phyloP scores from a whole-genome alignment of 331 rosid species.

The Phaseolus coccineus region DNA sequence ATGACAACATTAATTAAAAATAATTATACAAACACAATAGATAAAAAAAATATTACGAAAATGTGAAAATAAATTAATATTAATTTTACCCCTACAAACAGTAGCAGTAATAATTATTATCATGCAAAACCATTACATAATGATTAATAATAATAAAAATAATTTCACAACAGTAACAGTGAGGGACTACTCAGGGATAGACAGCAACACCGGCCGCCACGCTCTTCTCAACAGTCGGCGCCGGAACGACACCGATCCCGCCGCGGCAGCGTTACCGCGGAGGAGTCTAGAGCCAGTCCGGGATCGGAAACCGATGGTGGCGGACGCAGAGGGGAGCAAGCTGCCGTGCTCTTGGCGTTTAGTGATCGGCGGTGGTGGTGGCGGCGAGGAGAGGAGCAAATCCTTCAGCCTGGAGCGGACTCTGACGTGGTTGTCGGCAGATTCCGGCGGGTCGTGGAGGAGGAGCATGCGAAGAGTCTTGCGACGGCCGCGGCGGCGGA shows the following conservation, averaged over 20 bases:
- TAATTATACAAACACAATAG: no score
- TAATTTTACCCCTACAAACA: neutral
- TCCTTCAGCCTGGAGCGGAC: conserved; percentile 78
- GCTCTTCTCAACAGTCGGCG: conserved; percentile 73
- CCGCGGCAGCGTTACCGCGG: conserved; percentile 48
- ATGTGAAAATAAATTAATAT: no score
- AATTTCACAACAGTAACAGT: neutral
- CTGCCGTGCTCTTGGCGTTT: conserved; percentile 43
- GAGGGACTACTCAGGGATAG: conserved; percentile 70
- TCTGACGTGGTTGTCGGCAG: conserved; percentile 50
- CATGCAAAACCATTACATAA: neutral
- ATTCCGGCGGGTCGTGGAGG: conserved; percentile 50
- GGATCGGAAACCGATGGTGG: conserved; percentile 2
- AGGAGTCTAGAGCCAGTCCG: conserved; percentile 42
- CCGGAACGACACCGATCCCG: conserved; percentile 62
- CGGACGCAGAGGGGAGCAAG: conserved; percentile 42
- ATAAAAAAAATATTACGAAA: no score
- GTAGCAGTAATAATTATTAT: neutral
- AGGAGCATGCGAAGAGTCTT: conserved; percentile 81
- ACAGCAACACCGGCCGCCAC: conserved; percentile 84
- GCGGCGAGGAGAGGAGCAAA: conserved; percentile 77
- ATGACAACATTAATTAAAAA: neutral
- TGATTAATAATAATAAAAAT: neutral
- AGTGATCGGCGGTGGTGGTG: conserved; percentile 60
- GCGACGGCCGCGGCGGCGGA: conserved; percentile 66